Conservation (phyloP, 208 protist genomes). For the Lotmaria passim region DNA sequence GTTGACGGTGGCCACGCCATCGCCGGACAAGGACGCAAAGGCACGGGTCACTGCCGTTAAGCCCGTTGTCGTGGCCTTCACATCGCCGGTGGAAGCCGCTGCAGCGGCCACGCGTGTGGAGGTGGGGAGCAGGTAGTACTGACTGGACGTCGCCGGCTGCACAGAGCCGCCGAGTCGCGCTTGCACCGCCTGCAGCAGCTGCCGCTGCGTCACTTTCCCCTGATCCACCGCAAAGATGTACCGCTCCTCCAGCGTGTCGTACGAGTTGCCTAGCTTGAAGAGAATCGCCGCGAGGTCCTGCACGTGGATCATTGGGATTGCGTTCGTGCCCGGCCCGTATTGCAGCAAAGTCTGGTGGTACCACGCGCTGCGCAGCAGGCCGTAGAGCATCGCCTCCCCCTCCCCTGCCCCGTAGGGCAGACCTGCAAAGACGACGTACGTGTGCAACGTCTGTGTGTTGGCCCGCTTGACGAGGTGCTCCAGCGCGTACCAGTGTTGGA, state of each 20-base stretch:
- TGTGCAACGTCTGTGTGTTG: constrained; percentile 91
- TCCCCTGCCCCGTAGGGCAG: constrained; percentile 90
- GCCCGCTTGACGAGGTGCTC: constrained; percentile 90
- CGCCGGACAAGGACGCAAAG: no score
- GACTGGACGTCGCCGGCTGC: constrained; percentile 21
- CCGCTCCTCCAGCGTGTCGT: constrained; percentile 81
- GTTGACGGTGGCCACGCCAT: no score
- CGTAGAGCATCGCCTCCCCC: constrained; percentile 62
- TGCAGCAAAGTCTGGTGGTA: constrained; percentile 65
- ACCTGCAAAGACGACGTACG: constrained; percentile 90
- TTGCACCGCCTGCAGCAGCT: constrained; percentile 74
- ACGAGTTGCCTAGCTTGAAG: constrained; percentile 69
- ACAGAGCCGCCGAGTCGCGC: constrained; percentile 65
- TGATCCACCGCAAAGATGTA: constrained; percentile 94
- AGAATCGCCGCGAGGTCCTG: constrained; percentile 86
- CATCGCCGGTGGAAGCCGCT: background rate
- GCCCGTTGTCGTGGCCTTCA: background rate
- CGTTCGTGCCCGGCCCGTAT: constrained; percentile 85
- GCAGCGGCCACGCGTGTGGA: background rate
- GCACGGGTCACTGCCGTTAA: no score
- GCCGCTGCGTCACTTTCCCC: constrained; percentile 72
- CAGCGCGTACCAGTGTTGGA: constrained; percentile 80
- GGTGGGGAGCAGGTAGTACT: background rate
- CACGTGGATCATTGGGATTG: constrained; percentile 94
- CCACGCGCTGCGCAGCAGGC: constrained; percentile 81